phyloP scores from a whole-genome alignment of 2,329 filamentous ascomycete species.

The Trichoderma pleuroti region DNA sequence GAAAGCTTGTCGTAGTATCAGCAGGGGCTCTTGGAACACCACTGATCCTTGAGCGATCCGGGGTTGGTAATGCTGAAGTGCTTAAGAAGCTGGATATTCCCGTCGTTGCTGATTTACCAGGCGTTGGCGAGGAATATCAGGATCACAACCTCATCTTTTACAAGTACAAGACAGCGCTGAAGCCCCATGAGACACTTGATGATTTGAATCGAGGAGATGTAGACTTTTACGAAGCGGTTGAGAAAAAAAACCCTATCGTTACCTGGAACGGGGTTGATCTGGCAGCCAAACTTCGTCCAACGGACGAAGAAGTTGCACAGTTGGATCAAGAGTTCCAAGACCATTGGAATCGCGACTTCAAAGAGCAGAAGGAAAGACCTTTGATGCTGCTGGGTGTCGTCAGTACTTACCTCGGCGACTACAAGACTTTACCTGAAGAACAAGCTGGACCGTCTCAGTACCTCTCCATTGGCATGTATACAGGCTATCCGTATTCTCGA shows the following conservation, averaged over 20 bases:
- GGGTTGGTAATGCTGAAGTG: conserved; percentile 51
- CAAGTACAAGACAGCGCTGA: conserved; percentile 41
- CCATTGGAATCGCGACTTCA: conserved; percentile 56
- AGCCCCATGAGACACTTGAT: conserved; percentile 43
- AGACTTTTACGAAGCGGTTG: conserved; percentile 36
- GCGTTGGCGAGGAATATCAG: conserved; percentile 53
- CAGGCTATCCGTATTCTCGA: conserved; percentile 58
- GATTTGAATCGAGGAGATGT: conserved; percentile 45
- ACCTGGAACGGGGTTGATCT: conserved; percentile 58
- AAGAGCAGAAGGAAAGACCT: conserved; percentile 40
- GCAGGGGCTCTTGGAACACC: conserved; percentile 53
- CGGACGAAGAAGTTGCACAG: conserved; percentile 47
- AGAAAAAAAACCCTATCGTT: conserved; percentile 46
- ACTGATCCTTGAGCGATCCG: conserved; percentile 58
- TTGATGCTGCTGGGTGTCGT: conserved; percentile 41
- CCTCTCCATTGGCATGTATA: conserved; percentile 49
- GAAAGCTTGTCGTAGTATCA: conserved; percentile 32
- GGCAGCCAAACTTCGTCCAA: conserved; percentile 54
- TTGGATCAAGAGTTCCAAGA: conserved; percentile 52
- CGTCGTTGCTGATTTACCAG: conserved; percentile 44
- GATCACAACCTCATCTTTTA: conserved; percentile 55
- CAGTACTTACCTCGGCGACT: conserved; percentile 28
- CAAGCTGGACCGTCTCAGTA: conserved; percentile 40
- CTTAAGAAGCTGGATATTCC: conserved; percentile 47
- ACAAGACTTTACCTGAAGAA: background rate